Conservation (phyloP, 2,329 filamentous ascomycete genomes). For the Aspergillus latus region DNA sequence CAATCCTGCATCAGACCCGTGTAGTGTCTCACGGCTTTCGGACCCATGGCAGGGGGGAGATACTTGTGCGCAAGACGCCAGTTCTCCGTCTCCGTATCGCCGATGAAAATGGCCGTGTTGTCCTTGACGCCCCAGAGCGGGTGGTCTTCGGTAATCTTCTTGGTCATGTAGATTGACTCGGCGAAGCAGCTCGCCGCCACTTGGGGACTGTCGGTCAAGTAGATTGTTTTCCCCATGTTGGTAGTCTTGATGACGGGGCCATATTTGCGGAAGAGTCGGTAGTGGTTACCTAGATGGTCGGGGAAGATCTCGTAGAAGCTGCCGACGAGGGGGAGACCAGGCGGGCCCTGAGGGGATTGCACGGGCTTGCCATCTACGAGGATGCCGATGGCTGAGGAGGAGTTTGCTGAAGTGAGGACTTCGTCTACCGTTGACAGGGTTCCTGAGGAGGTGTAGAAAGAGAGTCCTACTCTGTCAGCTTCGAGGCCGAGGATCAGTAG, state of each 20-base stretch:
- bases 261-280: slow-evolving; percentile 55
- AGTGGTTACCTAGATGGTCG: slow-evolving; percentile 59
- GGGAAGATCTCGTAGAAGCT: slow-evolving; percentile 58
- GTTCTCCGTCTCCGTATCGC: slow-evolving; percentile 32
- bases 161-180: slow-evolving; percentile 56
- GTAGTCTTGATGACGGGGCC: slow-evolving; percentile 54
- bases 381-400: slow-evolving; percentile 20
- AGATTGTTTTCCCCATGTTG: slow-evolving; percentile 53
- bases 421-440: slow-evolving; percentile 11
- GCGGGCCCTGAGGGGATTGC: slow-evolving; percentile 24
- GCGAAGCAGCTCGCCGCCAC: slow-evolving; percentile 49
- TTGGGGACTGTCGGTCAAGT: slow-evolving; percentile 53
- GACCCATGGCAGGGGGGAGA: slow-evolving; percentile 56
- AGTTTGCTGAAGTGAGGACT: not conserved
- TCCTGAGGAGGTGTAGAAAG: slow-evolving; percentile 14
- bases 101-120: slow-evolving; percentile 31
- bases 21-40: slow-evolving; percentile 61
- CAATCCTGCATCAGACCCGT: slow-evolving; percentile 57
- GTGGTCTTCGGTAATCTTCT: slow-evolving; percentile 46
- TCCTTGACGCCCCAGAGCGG: slow-evolving; percentile 32
- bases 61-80: slow-evolving; percentile 57
- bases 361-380: slow-evolving; percentile 30
- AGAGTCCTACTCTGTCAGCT: slow-evolving; percentile 7
- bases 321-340: slow-evolving; percentile 45
- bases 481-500: no score